phyloP scores from a whole-genome alignment of 164 flowering plant genomes.

The Tetracentron sinense region DNA sequence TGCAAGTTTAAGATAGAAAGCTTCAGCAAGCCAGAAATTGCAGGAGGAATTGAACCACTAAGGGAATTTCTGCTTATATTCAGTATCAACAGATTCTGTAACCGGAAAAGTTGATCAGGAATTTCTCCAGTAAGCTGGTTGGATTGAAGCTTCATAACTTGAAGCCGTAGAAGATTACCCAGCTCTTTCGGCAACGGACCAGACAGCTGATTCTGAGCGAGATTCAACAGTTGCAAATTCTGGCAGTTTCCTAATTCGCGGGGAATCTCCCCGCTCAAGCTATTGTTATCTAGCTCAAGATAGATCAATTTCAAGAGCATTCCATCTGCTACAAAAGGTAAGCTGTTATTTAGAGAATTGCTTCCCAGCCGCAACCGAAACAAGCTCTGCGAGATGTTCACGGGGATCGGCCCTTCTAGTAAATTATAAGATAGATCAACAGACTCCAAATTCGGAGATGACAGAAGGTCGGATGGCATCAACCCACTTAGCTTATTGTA shows the following conservation, averaged over 20 bases:
- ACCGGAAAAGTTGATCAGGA: conserved; percentile 32
- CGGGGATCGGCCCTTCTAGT: conserved; percentile 49
- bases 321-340: conserved; percentile 28
- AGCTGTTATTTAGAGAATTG: conserved; percentile 40
- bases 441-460: conserved; percentile 29
- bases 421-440: conserved; percentile 52
- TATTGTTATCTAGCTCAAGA: conserved; percentile 59
- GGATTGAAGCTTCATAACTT: conserved; percentile 45
- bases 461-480: conserved; percentile 49
- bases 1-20: conserved; percentile 41
- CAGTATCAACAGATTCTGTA: conserved; percentile 30
- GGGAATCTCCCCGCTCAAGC: conserved; percentile 45
- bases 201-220: conserved; percentile 43
- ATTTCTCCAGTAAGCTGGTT: conserved; percentile 50
- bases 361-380: conserved; percentile 54
- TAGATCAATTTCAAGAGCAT: conserved; percentile 37
- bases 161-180: conserved; percentile 43
- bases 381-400: conserved; percentile 33
- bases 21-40: conserved; percentile 29
- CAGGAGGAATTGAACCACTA: conserved; percentile 48
- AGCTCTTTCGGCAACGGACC: conserved; percentile 46
- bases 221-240: conserved; percentile 44
- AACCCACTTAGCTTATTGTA: conserved; percentile 42
- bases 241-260: conserved; percentile 38
- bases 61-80: conserved; percentile 55